These are phyloP conservation scores for Cytospora piceicola DNA, from an alignment of 2,329 filamentous ascomycete species.

Conservation along the genomic window DNA sequence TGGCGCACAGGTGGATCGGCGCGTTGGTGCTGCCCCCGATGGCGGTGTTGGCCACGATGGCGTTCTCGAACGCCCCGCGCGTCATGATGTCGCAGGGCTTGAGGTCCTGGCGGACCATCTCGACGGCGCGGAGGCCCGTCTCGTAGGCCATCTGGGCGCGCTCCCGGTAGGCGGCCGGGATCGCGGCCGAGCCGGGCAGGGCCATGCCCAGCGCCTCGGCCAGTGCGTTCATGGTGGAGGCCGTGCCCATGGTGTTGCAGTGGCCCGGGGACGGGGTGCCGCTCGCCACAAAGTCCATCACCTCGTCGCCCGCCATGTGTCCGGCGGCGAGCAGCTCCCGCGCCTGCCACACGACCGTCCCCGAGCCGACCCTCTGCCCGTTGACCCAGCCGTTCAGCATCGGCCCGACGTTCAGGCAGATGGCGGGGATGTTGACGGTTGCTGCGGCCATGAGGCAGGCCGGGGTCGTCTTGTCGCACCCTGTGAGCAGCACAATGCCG, in stretches of 20 bases:
- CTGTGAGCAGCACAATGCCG: conserved; percentile 54
- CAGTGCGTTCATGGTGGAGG: conserved; percentile 56
- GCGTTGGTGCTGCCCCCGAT: conserved; percentile 62
- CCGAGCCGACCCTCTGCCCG: conserved; percentile 47
- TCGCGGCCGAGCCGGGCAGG: conserved; percentile 53
- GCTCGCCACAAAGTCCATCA: conserved; percentile 48
- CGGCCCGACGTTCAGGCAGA: conserved; percentile 56
- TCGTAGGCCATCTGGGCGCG: conserved; percentile 52
- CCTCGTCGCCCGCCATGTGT: conserved; percentile 48
- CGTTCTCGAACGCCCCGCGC: conserved; percentile 59
- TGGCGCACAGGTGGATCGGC: conserved; percentile 58
- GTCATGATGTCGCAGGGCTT: conserved; percentile 61
- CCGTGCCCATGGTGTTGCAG: conserved; percentile 59
- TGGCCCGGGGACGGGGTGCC: conserved; percentile 51
- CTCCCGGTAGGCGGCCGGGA: conserved; percentile 55
- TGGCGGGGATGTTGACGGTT: conserved; percentile 55
- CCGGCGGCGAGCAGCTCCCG: conserved; percentile 52
- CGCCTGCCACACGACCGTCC: conserved; percentile 53
- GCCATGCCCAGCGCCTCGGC: conserved; percentile 58
- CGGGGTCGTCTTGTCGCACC: conserved; percentile 58
- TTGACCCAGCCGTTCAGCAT: conserved; percentile 55
- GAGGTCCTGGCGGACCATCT: conserved; percentile 52
- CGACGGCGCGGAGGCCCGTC: conserved; percentile 53
- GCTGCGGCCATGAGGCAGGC: conserved; percentile 56
- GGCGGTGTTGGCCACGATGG: conserved; percentile 57